These are phyloP conservation scores for Grifola frondosa DNA, from an alignment of 1,284 basidiomycete species.

Conservation along the genomic window DNA sequence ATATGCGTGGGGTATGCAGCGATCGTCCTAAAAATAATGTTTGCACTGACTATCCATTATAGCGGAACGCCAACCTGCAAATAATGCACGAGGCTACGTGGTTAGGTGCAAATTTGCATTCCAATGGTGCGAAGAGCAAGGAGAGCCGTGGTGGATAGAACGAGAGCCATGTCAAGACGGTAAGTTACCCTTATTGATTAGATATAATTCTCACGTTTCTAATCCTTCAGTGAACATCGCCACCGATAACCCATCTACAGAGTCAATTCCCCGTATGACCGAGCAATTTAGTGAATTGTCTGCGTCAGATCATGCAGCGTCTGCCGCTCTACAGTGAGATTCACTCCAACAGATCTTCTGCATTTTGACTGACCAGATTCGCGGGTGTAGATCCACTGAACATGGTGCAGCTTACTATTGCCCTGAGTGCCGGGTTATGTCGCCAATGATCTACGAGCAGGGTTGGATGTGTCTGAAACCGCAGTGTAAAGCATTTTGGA, in stretches of 20 bases:
- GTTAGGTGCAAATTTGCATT: slow-evolving; percentile 78
- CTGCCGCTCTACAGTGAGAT: too few relatives aligned
- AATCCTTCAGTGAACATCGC: too few relatives aligned
- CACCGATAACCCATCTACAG: too few relatives aligned
- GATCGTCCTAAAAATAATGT: neutral
- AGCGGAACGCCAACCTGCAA: slow-evolving; percentile 64
- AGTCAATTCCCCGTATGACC: too few relatives aligned
- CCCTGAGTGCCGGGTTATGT: slow-evolving; percentile 24
- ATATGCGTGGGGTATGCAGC: slow-evolving; percentile 66
- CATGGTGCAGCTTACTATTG: slow-evolving; percentile 8
- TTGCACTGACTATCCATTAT: slow-evolving; percentile 1
- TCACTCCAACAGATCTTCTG: too few relatives aligned
- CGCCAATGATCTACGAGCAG: slow-evolving; percentile 52
- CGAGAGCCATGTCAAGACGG: neutral
- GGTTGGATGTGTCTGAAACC: slow-evolving; percentile 66
- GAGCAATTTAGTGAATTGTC: too few relatives aligned
- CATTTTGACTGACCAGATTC: too few relatives aligned
- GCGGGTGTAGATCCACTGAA: too few relatives aligned
- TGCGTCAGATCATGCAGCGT: too few relatives aligned
- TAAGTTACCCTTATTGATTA: too few relatives aligned
- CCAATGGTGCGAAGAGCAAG: slow-evolving; percentile 74
- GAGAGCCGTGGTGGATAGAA: slow-evolving; percentile 53
- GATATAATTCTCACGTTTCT: too few relatives aligned
- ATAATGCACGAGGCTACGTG: slow-evolving; percentile 46
- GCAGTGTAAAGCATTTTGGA: slow-evolving; percentile 57